phyloP scores from a whole-genome alignment of 2,329 filamentous ascomycete species.

The Lojkania enalia region DNA sequence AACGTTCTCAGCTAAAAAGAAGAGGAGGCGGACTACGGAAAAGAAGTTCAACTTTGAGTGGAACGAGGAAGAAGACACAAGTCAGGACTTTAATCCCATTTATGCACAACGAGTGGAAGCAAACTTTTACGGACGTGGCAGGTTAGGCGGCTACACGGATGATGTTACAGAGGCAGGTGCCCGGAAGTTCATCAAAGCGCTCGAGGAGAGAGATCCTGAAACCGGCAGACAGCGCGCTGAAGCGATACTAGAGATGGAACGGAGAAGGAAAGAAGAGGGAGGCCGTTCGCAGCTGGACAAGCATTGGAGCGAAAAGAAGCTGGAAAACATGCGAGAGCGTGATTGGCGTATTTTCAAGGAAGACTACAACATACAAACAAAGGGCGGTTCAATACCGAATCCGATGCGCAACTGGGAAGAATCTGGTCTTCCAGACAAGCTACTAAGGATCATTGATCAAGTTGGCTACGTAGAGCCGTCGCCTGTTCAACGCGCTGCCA shows the following conservation, averaged over 20 bases:
- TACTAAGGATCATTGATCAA: constrained; percentile 79
- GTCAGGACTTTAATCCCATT: constrained; percentile 76
- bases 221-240: constrained; percentile 75
- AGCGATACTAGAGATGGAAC: constrained; percentile 83
- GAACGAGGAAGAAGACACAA: constrained; percentile 94
- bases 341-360: constrained; percentile 99
- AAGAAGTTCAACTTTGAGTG: constrained; percentile 99
- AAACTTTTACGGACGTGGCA: constrained; percentile 70
- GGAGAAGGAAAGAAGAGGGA: constrained; percentile 72
- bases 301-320: constrained; percentile 92
- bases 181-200: constrained; percentile 64
- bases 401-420: constrained; percentile 96
- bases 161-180: constrained; percentile 57
- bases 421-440: constrained; percentile 72
- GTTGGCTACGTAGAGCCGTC: constrained; percentile 93
- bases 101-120: constrained; percentile 70
- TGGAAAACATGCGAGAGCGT: constrained; percentile 92
- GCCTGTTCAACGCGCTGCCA: constrained; percentile 89
- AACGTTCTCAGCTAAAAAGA: constrained; percentile 94
- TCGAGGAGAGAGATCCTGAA: constrained; percentile 75
- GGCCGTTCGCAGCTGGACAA: constrained; percentile 77
- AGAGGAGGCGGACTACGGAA: constrained; percentile 86
- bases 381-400: constrained; percentile 88
- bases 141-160: constrained; percentile 68
- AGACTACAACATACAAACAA: constrained; percentile 95